Base-by-base conservation (phyloP, 192 early-diverging fungal genomes). In the Rhizophagus clarus region DNA sequence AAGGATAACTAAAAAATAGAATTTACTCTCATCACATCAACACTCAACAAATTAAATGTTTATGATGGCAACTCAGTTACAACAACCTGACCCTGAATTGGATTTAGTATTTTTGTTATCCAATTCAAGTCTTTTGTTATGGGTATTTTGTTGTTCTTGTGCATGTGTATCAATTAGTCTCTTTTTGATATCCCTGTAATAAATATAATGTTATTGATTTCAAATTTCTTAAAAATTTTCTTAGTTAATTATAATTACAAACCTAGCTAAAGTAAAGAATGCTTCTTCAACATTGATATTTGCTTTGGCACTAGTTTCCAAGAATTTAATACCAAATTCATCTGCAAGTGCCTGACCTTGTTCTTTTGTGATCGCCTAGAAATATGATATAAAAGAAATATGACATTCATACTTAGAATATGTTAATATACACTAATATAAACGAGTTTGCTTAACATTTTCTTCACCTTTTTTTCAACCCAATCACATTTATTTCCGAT, bases 401-500 rank as follows among this genome's bases (percentile, higher is more conserved):
- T 0, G 1, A 12, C 9, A 45, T 45, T 45, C 11, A 45, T 45
- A 45, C 11, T 12, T 4, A 45, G 42, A 45, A 12, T 45, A n/a
- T n/a, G n/a, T n/a, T n/a, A n/a, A n/a, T n/a, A n/a, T n/a, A n/a
- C n/a, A n/a, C n/a, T n/a, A n/a, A n/a, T n/a, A n/a, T 45, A 45
- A 45, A 45, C 42, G 9, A 45, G 11, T 45, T 45, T 45, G 42
- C 9, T 45, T 45, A 1, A 12, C 42, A 40, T 40, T 40, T 40
- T 45, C 42, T 45, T 45, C 11, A 95, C 94, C 88, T 95, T 94
- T 86, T 96, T 95, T 76, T 97, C 98, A 61, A 93, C 90, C 91
- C 98, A 95, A 86, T 99, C 98, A 85, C 97, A 98, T 83, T 99
- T 99, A 92, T 99, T 99, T 72, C 97, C 98, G 86, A 99, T 95